Evolutionary conservation across 2,329 filamentous ascomycete species (phyloP).

Genomic region (Fusarium temperatum): DNA sequence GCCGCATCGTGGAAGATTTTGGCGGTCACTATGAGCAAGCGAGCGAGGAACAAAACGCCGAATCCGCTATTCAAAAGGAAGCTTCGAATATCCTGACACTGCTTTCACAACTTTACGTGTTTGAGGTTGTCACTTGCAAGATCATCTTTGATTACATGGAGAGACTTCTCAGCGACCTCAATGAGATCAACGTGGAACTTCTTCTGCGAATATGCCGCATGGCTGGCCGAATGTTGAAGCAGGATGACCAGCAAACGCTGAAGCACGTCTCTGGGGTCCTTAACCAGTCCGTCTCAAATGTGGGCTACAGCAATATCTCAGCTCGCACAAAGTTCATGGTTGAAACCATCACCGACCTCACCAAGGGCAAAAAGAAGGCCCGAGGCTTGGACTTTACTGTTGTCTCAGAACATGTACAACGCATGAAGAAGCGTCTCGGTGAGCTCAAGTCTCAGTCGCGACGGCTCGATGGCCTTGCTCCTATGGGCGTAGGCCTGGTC

Average conservation of each 20-base stretch:
- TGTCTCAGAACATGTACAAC: conserved; percentile 81
- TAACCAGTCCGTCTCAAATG: conserved; percentile 73
- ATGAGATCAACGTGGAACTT: conserved; percentile 88
- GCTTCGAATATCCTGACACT: conserved; percentile 81
- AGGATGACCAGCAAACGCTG: conserved; percentile 86
- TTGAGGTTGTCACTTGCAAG: conserved; percentile 83
- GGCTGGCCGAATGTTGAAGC: conserved; percentile 82
- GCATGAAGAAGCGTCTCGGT: conserved; percentile 89
- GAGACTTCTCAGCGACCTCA: conserved; percentile 76
- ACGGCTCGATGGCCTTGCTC: conserved; percentile 77
- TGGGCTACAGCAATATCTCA: conserved; percentile 76
- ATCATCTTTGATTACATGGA: conserved; percentile 93
- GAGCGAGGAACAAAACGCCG: conserved; percentile 53
- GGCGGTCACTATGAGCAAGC: conserved; percentile 67
- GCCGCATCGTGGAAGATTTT: conserved; percentile 80
- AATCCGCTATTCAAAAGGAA: conserved; percentile 47
- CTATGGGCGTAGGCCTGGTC: conserved; percentile 80
- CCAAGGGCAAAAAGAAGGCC: conserved; percentile 90
- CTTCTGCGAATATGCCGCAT: conserved; percentile 84
- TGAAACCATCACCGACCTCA: conserved; percentile 92
- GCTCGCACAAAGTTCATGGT: conserved; percentile 97
- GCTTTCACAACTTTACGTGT: conserved; percentile 88
- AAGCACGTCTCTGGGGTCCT: conserved; percentile 89
- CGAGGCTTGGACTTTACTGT: conserved; percentile 75
- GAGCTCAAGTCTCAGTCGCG: conserved; percentile 69